These are phyloP conservation scores for Theobroma grandiflorum DNA, from an alignment of 441 rosid species.

Conservation along the genomic window DNA sequence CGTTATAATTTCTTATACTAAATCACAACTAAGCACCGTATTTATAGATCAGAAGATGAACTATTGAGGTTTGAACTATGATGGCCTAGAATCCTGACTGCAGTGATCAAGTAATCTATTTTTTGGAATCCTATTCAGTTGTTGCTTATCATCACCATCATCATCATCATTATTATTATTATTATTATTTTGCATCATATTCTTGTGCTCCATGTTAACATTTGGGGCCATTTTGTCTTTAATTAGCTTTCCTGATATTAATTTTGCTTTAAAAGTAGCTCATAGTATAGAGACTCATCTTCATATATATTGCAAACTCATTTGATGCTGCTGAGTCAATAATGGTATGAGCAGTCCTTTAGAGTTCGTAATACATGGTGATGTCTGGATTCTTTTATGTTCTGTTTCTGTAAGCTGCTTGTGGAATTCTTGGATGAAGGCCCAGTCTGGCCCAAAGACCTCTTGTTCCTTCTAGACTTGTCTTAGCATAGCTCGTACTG, in stretches of 20 bases:
- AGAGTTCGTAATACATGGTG: neutral
- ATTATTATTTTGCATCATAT: neutral
- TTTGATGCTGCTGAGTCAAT: neutral
- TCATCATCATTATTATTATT: too few relatives aligned
- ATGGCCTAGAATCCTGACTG: neutral
- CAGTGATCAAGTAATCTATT: slow-evolving; percentile 8
- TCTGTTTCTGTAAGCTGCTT: neutral
- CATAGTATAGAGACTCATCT: neutral
- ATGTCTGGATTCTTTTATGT: neutral
- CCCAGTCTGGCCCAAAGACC: neutral
- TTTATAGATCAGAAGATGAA: neutral
- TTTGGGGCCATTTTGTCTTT: slow-evolving; percentile 12
- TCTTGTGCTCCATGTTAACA: neutral
- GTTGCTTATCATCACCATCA: neutral
- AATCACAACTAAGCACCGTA: neutral
- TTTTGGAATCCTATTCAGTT: neutral
- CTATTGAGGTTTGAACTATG: neutral
- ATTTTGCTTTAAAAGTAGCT: neutral
- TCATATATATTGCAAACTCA: neutral
- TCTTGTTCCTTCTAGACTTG: neutral
- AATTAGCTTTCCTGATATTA: neutral
- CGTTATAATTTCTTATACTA: neutral
- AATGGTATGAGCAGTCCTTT: neutral
- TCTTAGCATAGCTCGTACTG: neutral
- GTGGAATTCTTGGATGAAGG: slow-evolving; percentile 1